Evolutionary conservation across 1,284 basidiomycete genomes (phyloP).

Genomic region (Trichosporon sp.): DNA sequence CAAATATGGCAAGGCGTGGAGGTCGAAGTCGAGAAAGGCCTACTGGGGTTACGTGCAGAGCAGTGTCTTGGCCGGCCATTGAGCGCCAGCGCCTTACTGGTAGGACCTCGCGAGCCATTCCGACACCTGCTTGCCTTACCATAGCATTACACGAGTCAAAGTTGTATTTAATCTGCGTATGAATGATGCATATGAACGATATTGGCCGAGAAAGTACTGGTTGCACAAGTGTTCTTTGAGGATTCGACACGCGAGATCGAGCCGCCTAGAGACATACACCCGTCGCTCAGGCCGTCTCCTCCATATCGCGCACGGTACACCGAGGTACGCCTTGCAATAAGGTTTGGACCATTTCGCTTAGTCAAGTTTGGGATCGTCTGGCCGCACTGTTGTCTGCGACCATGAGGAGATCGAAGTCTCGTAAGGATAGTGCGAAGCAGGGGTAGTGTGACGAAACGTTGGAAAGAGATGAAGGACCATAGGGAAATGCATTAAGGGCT

Average conservation of each 20-base stretch:
- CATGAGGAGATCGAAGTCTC: neutral
- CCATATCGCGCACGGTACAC: no score
- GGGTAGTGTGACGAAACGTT: neutral
- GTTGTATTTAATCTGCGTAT: neutral
- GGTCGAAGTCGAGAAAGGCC: neutral
- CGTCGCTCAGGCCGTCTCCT: neutral
- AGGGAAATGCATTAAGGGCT: neutral
- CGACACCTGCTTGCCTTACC: no score
- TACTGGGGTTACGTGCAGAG: slow-evolving; percentile 24
- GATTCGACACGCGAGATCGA: no score
- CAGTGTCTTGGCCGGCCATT: slow-evolving; percentile 11
- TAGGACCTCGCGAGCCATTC: no score
- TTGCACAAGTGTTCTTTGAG: no score
- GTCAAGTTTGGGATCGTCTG: neutral
- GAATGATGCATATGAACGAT: no score
- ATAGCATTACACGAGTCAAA: no score
- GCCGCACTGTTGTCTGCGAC: neutral
- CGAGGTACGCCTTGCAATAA: neutral
- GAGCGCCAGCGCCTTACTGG: neutral
- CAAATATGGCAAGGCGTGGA: slow-evolving; percentile 20
- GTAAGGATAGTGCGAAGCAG: neutral
- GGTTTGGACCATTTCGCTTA: neutral
- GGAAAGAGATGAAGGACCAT: neutral
- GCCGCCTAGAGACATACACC: neutral
- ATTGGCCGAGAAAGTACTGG: no score